phyloP scores from a whole-genome alignment of 345 rosid species.

The Anacardium occidentale region DNA sequence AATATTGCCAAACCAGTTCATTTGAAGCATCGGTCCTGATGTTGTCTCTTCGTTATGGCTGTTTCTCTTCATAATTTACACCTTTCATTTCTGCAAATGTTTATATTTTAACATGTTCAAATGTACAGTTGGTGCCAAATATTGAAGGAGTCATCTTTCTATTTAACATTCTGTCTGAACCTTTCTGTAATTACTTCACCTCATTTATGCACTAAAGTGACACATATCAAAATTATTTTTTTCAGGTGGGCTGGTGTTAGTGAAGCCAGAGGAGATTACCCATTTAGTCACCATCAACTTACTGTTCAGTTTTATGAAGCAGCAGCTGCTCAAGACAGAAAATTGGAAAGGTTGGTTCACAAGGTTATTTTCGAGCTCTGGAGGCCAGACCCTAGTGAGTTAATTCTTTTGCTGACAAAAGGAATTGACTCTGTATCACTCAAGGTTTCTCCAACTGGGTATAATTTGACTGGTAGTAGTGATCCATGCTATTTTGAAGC shows the following conservation, averaged over 20 bases:
- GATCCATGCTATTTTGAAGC: slow-evolving; percentile 98
- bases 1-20: slow-evolving; percentile 6
- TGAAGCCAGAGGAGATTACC: slow-evolving; percentile 98
- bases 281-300: slow-evolving; percentile 96
- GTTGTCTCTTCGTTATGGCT: not conserved
- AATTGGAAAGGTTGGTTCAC: slow-evolving; percentile 92
- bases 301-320: slow-evolving; percentile 98
- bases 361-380: slow-evolving; percentile 97
- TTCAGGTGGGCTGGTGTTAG: slow-evolving; percentile 96
- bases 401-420: slow-evolving; percentile 74
- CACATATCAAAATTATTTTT: slow-evolving; percentile 22
- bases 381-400: slow-evolving; percentile 93
- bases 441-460: slow-evolving; percentile 77
- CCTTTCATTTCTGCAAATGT: not conserved
- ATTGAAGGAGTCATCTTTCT: not conserved
- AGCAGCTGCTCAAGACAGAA: slow-evolving; percentile 97
- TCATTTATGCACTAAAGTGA: slow-evolving; percentile 19
- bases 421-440: slow-evolving; percentile 69
- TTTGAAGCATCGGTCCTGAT: not conserved
- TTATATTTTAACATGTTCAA: not conserved
- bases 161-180: not conserved
- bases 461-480: slow-evolving; percentile 85
- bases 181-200: slow-evolving; percentile 5
- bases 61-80: not conserved
- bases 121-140: slow-evolving; percentile 2